Conservation (phyloP, 2,329 filamentous ascomycete species). For the Dryadomyces quercivorus region DNA sequence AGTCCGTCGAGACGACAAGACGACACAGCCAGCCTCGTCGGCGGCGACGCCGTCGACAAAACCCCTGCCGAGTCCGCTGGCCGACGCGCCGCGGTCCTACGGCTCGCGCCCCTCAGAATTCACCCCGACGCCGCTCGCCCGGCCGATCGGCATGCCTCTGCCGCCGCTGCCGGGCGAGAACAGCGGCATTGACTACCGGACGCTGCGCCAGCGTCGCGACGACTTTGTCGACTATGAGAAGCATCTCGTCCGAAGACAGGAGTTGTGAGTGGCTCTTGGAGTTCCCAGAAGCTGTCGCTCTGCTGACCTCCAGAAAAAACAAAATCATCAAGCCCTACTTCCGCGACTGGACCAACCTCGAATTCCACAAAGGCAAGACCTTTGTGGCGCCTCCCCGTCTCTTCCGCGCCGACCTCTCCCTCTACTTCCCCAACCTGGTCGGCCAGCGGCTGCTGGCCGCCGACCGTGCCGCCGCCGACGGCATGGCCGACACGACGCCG, state of each 20-base stretch:
- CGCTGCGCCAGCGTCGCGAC: slow-evolving; percentile 54
- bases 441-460: slow-evolving; percentile 61
- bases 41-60: not conserved
- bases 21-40: slow-evolving; percentile 4
- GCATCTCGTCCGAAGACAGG: slow-evolving; percentile 62
- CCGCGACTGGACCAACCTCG: slow-evolving; percentile 83
- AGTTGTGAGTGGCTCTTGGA: slow-evolving; percentile 44
- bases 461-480: slow-evolving; percentile 27
- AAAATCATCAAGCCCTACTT: slow-evolving; percentile 84
- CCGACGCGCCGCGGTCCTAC: slow-evolving; percentile 46
- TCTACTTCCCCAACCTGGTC: slow-evolving; percentile 89
- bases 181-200: slow-evolving; percentile 58
- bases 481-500: slow-evolving; percentile 71
- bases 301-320: slow-evolving; percentile 40
- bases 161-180: slow-evolving; percentile 74
- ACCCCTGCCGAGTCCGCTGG: slow-evolving; percentile 24
- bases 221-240: slow-evolving; percentile 81
- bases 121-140: slow-evolving; percentile 45
- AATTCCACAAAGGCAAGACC: slow-evolving; percentile 76
- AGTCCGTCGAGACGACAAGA: slow-evolving; percentile 11
- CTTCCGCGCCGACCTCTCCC: slow-evolving; percentile 68
- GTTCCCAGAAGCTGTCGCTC: not conserved
- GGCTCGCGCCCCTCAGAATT: slow-evolving; percentile 43
- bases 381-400: slow-evolving; percentile 77
- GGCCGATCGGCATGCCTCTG: slow-evolving; percentile 70